These are phyloP conservation scores for Globisporangium canariense DNA, from an alignment of 352 stramenopile genomes.

Conservation along the genomic window DNA sequence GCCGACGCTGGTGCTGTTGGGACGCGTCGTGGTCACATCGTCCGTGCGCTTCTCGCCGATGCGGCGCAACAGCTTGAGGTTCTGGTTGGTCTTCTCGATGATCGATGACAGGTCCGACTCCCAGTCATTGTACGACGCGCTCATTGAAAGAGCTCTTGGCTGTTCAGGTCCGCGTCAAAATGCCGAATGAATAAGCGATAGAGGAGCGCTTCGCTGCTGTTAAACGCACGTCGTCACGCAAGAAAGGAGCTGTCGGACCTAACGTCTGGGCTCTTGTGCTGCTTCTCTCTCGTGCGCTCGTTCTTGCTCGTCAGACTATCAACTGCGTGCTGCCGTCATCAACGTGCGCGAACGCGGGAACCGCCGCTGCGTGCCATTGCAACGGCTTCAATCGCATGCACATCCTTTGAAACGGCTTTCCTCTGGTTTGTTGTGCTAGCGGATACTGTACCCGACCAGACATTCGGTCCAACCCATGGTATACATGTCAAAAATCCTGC, in stretches of 20 bases:
- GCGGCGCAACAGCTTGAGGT: constrained; percentile 77
- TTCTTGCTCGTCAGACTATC: not conserved
- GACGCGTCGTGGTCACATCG: constrained; percentile 36
- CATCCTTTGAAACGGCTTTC: constrained; percentile 4
- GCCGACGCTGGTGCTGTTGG: constrained; percentile 6
- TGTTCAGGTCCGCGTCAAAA: not conserved
- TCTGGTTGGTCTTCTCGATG: constrained; percentile 88
- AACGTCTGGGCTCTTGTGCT: not conserved
- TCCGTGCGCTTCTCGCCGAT: constrained; percentile 74
- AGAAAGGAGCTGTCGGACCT: not conserved
- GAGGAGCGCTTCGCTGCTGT: not conserved
- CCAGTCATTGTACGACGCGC: constrained; percentile 62
- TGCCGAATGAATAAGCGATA: not conserved
- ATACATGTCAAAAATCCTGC: not conserved
- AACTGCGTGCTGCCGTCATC: too few relatives aligned
- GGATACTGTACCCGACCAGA: not conserved
- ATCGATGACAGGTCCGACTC: constrained; percentile 82
- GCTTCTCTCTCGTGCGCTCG: not conserved
- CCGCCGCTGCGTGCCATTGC: constrained; percentile 7
- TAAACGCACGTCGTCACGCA: constrained; percentile 7
- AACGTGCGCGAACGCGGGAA: not conserved
- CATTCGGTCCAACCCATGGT: not conserved
- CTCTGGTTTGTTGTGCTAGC: not conserved
- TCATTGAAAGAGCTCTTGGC: constrained; percentile 32
- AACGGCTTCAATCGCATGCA: constrained; percentile 8